Percentiles rank a stretch among this genome's conserved stretches.
Evolutionary conservation across 148 eudicot species (phyloP).

Genomic region (Pouteria glomerata): DNA sequence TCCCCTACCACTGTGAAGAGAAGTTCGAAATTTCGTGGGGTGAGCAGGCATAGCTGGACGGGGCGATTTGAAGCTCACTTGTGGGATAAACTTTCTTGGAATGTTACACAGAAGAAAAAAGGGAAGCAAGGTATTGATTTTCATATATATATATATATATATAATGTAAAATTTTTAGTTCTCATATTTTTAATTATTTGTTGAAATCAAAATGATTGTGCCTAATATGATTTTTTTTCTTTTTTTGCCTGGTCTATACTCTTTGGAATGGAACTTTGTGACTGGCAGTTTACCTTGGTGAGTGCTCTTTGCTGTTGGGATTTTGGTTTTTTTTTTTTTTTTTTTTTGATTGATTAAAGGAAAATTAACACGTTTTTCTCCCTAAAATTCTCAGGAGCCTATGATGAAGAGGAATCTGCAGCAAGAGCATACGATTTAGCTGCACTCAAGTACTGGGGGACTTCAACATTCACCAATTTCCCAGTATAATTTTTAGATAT

Average conservation of each 20-base stretch:
- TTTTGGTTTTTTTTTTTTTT: background rate
- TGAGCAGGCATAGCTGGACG: conserved; percentile 48
- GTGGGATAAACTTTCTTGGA: conserved; percentile 56
- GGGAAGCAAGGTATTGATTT: conserved; percentile 41
- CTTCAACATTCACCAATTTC: conserved; percentile 52
- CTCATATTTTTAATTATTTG: background rate
- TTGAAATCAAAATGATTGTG: background rate
- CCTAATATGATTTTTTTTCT: conserved; percentile 15
- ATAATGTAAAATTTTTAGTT: no score
- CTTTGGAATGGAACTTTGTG: conserved; percentile 13
- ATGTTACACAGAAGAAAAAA: conserved; percentile 48
- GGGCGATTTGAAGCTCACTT: conserved; percentile 45
- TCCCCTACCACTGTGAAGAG: conserved; percentile 38
- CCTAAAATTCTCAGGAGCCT: conserved; percentile 33
- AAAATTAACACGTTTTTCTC: background rate
- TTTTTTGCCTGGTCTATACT: background rate
- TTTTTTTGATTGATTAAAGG: background rate
- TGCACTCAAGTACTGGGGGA: conserved; percentile 63
- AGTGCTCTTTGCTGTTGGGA: conserved; percentile 5
- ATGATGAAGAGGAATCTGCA: conserved; percentile 66
- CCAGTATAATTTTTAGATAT: conserved; percentile 23
- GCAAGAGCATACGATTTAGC: conserved; percentile 63
- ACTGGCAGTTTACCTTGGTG: conserved; percentile 44
- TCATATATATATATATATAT: no score
- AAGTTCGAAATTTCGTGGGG: conserved; percentile 46